phyloP scores from a whole-genome alignment of 495 filamentous ascomycete genomes.

The Aspergillus kassunensis region DNA sequence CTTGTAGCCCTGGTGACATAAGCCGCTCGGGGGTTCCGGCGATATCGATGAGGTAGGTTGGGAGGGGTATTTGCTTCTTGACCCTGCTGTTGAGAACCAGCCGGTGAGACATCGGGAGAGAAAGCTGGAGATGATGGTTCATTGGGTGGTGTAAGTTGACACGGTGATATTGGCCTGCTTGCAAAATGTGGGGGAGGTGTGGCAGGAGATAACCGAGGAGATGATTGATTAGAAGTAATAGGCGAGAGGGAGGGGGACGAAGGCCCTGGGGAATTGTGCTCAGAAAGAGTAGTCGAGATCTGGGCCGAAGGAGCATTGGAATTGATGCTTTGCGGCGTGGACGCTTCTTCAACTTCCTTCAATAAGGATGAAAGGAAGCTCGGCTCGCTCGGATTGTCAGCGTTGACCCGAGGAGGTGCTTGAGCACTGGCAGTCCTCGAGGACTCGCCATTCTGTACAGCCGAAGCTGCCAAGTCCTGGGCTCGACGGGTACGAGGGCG shows the following conservation, averaged over 20 bases:
- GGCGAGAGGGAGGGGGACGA: constrained; percentile 76
- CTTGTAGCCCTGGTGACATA: constrained; percentile 27
- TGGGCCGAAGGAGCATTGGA: constrained; percentile 43
- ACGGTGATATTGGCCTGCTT: constrained; percentile 62
- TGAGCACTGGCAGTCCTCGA: constrained; percentile 36
- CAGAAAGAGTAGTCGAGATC: constrained; percentile 40
- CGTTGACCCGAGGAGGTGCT: constrained; percentile 26
- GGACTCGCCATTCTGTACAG: constrained; percentile 43
- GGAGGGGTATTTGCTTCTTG: constrained; percentile 15
- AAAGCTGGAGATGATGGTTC: constrained; percentile 60
- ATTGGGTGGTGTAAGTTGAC: constrained; percentile 60
- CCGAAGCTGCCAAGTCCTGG: constrained; percentile 43
- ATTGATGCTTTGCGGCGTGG: constrained; percentile 49
- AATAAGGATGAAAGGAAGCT: constrained; percentile 79
- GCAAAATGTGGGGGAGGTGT: constrained; percentile 67
- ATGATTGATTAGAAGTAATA: constrained; percentile 59
- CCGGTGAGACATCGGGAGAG: constrained; percentile 45
- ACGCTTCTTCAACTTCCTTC: constrained; percentile 77
- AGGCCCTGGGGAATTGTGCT: constrained; percentile 48
- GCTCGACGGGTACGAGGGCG: constrained; percentile 68
- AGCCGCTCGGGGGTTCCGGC: constrained; percentile 35
- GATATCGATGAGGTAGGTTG: constrained; percentile 14
- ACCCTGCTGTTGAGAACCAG: constrained; percentile 20
- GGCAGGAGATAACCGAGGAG: constrained; percentile 63
- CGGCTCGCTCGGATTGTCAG: constrained; percentile 41